phyloP scores from a whole-genome alignment of 2,329 filamentous ascomycete genomes.

The Xylariaceae sp. region DNA sequence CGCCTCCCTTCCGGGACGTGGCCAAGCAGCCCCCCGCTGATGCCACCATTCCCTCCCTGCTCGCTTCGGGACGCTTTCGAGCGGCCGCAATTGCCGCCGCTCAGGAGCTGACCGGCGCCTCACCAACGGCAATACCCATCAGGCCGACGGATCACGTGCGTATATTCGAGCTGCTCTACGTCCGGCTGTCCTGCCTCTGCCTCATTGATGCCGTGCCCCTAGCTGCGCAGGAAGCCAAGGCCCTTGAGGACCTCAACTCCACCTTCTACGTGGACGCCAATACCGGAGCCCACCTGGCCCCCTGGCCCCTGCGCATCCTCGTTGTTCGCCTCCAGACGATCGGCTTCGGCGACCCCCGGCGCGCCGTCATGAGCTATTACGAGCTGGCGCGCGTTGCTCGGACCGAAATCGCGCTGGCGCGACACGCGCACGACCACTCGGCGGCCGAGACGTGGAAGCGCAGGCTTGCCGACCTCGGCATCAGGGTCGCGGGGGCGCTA shows the following conservation, averaged over 20 bases:
- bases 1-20: constrained; percentile 63
- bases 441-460: constrained; percentile 62
- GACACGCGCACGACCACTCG: constrained; percentile 42
- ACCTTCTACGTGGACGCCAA: constrained; percentile 51
- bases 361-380: constrained; percentile 85
- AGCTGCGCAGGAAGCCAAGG: constrained; percentile 62
- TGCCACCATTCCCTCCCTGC: constrained; percentile 61
- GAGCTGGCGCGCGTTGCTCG: constrained; percentile 78
- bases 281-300: constrained; percentile 61
- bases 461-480: constrained; percentile 68
- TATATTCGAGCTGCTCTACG: constrained; percentile 76
- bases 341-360: constrained; percentile 75
- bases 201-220: constrained; percentile 67
- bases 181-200: constrained; percentile 73
- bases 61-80: constrained; percentile 71
- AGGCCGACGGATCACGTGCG: constrained; percentile 53
- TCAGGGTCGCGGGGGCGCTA: constrained; percentile 59
- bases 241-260: constrained; percentile 56
- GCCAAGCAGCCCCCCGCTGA: constrained; percentile 56
- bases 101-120: constrained; percentile 49
- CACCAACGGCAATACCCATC: constrained; percentile 34
- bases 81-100: constrained; percentile 66
- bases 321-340: constrained; percentile 79
- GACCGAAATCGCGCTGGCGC: constrained; percentile 47
- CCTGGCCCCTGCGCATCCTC: constrained; percentile 81